phyloP scores from a whole-genome alignment of 495 filamentous ascomycete genomes.

The Aspergillus saccharolyticus region DNA sequence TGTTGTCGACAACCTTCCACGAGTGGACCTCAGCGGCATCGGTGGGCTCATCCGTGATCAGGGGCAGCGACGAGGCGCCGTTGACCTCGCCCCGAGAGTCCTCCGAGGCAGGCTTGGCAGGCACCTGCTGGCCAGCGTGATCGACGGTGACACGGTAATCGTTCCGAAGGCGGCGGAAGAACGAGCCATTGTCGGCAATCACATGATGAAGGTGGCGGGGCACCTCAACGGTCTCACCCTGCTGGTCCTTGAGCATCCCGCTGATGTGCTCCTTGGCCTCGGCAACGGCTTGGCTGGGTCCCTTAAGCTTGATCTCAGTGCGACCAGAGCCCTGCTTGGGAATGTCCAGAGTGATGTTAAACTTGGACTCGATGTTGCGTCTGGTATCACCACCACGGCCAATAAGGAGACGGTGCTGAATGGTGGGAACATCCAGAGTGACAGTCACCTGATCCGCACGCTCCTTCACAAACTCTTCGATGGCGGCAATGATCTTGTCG shows the following conservation, averaged over 20 bases:
- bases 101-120: conserved; percentile 53
- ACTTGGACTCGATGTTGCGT: conserved; percentile 79
- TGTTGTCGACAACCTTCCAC: conserved; percentile 70
- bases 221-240: conserved; percentile 79
- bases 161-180: conserved; percentile 81
- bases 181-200: conserved; percentile 81
- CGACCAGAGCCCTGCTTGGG: conserved; percentile 70
- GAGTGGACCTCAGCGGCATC: conserved; percentile 59
- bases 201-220: conserved; percentile 75
- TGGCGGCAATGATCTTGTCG: conserved; percentile 78
- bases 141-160: conserved; percentile 85
- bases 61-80: conserved; percentile 55
- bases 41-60: conserved; percentile 82
- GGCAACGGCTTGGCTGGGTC: conserved; percentile 70
- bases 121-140: conserved; percentile 72
- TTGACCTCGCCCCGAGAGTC: conserved; percentile 41
- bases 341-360: conserved; percentile 84
- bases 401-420: conserved; percentile 88
- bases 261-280: conserved; percentile 81
- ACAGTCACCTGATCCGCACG: conserved; percentile 72
- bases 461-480: conserved; percentile 71
- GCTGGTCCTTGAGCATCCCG: conserved; percentile 73
- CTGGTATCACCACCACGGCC: conserved; percentile 85
- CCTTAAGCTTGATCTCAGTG: conserved; percentile 74
- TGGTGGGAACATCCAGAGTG: conserved; percentile 70